Conservation (phyloP, 2,329 filamentous ascomycete genomes). For the Cladosporium sp. region DNA sequence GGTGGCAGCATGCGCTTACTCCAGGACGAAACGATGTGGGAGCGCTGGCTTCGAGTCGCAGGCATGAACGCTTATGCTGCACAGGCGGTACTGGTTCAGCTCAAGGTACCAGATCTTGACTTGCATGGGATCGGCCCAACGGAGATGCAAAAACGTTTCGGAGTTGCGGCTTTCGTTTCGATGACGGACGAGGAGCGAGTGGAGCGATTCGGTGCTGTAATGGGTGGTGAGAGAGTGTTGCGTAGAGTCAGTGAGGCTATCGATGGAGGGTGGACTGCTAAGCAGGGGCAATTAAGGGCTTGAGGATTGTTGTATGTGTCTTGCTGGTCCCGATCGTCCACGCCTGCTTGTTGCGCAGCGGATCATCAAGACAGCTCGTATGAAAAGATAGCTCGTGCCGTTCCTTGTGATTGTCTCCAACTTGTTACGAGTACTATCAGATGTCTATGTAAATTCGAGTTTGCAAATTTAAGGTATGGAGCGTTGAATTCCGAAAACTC, state of each 20-base stretch:
- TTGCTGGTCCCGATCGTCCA: neutral
- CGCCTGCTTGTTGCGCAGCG: neutral
- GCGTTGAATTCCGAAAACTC: neutral
- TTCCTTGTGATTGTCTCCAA: neutral
- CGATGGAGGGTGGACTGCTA: conserved; percentile 44
- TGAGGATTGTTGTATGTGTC: neutral
- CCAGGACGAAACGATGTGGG: conserved; percentile 65
- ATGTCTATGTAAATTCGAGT: too few relatives aligned
- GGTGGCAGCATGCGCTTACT: conserved; percentile 30
- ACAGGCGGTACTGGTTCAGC: conserved; percentile 55
- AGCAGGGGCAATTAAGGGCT: neutral
- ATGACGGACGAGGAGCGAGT: conserved; percentile 58
- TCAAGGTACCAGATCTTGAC: conserved; percentile 41
- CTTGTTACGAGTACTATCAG: neutral
- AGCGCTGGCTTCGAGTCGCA: conserved; percentile 64
- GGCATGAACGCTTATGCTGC: conserved; percentile 74
- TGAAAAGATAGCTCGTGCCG: neutral
- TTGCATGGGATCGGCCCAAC: conserved; percentile 10
- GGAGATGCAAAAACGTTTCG: conserved; percentile 38
- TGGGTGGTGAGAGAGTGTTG: conserved; percentile 60
- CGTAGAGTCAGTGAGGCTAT: conserved; percentile 54
- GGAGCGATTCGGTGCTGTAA: conserved; percentile 51
- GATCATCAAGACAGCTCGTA: neutral
- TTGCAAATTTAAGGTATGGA: neutral
- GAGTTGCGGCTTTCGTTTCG: conserved; percentile 58